Base-by-base conservation (phyloP, 2,329 filamentous ascomycete genomes). In the Xylariaceae sp. region DNA sequence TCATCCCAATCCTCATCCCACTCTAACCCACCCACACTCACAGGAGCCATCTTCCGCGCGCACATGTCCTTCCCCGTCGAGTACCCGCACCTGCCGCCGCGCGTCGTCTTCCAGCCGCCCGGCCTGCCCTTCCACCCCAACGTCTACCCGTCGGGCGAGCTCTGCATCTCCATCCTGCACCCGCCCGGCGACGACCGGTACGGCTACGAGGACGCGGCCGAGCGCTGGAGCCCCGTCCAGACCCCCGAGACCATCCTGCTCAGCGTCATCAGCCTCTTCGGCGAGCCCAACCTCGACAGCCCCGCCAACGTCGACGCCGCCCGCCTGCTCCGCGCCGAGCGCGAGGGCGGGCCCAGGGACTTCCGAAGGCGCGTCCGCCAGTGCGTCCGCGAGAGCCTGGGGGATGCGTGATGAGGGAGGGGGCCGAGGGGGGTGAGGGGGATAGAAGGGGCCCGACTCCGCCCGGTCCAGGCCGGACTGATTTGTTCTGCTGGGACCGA, bases 111-210 rank as follows among this genome's bases (percentile, higher is more conserved):
- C 62, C 75, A 87, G 51, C 70, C 71, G 1, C 85, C 89, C 2
- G n/a, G n/a, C n/a, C 77, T 95, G 40, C 77, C 77, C 3, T 96
- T 92, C 71, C 90, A 96, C 61, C 90, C 90, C 1, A 96, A 96
- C 58, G 84, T 98, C 56, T 96, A 95, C 65, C 67, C 76, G 6
- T 78, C 76, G 54, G 92, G 92, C 51, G 77, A 82, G 45, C 85
- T 98, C 37, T 98, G 92, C 70, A 96, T 98, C 59, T 93, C 85
- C 27, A 98, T 98, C 63, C 72, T 98, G 26, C 92, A 98, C 60
- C 85, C 90, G 10, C 90, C 92, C 4, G 89, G 86, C 63, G 89
- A 95, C 53, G 92, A 98, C 56, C 80, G 85, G 55, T 92, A 84
- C 61, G 90, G 90, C 33, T 98, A 98, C 65, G 92, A 98, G 61